Evolutionary conservation across 192 early-diverging fungal species (phyloP), one percentile per base, ranked within the genome.

Genomic region (Backusella parvicylindrica): DNA sequence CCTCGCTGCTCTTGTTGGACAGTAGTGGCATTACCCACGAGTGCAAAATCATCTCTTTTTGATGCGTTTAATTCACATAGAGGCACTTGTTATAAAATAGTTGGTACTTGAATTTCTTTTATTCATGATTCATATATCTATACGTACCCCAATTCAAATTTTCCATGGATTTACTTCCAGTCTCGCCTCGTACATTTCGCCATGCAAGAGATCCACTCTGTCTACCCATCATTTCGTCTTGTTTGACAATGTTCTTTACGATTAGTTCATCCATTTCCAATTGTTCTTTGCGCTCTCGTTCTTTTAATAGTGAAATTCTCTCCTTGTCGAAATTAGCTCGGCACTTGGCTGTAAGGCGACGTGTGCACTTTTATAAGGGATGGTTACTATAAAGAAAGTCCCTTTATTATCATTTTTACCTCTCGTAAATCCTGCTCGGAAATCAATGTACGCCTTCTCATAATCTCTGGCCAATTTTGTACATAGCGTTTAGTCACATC

Each of bases 401-500:
- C 4, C 23, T 60, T 12, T 60, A 3, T 11, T 13, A 12, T 13
- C 8, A 12, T 26, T 2, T 28, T 60, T 73, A 73, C 72, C 72
- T 56, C 28, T n/a, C 31, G 31, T 28, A 77, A 30, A 23, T 60
- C 56, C 18, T 16, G 23, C 38, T 78, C 77, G 15, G 32, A 36
- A 12, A 82, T 78, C 7, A 76, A 66, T 33, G 69, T 73, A 1
- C 86, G 67, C 65, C 81, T 75, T 40, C 73, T 71, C 6, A 81
- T 26, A 1, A 81, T 71, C 8, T 63, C 49, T 1, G 72, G 40
- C 71, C 80, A 87, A 15, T 85, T 76, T 26, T 69, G 68, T 2
- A 79, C 81, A 65, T 87, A 87, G n/a, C 86, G 73, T 38, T 78
- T 83, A 6, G 86, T 87, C 3, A 87, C 84, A 79, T 87, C 86